phyloP scores from a whole-genome alignment of 306 rosid species.

The Vigna reflexopilosa region DNA sequence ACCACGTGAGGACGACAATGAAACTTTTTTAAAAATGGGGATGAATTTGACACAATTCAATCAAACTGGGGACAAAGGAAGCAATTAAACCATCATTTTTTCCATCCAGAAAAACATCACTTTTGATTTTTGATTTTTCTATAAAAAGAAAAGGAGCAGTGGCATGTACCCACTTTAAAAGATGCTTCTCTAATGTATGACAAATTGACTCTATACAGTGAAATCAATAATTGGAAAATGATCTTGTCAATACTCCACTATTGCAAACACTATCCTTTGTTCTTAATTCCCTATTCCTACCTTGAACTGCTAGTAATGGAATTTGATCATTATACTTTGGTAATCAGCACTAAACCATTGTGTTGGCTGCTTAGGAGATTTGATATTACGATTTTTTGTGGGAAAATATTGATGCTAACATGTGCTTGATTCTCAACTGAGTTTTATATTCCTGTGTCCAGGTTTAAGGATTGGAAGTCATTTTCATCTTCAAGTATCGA shows the following conservation, averaged over 20 bases:
- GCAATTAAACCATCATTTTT: no score
- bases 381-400: neutral
- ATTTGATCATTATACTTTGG: neutral
- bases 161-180: neutral
- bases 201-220: neutral
- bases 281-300: neutral
- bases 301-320: neutral
- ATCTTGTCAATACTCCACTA: neutral
- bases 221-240: neutral
- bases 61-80: no score
- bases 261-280: neutral
- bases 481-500: conserved; percentile 56
- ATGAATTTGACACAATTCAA: no score
- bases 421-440: conserved; percentile 18
- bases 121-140: conserved; percentile 11
- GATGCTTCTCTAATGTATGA: conserved; percentile 4
- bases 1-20: no score
- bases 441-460: conserved; percentile 40
- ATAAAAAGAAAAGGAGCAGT: no score
- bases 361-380: neutral
- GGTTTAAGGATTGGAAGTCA: conserved; percentile 71
- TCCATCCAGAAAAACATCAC: no score
- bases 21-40: no score
- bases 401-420: neutral
- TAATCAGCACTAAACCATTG: neutral